Base-by-base conservation (phyloP, 225 moss, liverwort and hornwort genomes). In the Lunularia cruciata region DNA sequence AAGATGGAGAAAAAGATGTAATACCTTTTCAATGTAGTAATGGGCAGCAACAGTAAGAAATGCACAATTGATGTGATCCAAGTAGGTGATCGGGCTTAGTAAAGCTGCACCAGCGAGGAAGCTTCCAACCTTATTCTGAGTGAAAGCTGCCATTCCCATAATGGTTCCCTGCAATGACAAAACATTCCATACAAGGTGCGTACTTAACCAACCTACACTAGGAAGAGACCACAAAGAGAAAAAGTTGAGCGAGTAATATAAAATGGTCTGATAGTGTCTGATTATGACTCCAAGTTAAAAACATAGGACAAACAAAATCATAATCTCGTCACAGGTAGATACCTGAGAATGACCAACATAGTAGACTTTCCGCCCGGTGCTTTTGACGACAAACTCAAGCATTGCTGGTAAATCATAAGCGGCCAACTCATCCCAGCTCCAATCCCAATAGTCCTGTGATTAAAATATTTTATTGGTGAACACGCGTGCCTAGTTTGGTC, bases 101-200 rank as follows among this genome's bases (percentile, higher is more conserved):
- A 98, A 61, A 7, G 89, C 98, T n/a, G 91, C 93, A 6, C 79
- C 98, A 27, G 85, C 85, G 51, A 98, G 48, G 73, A 86, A 84
- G 6, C 85, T 71, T 37, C 77, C 72, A 15, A 93, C 83, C 8
- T 25, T 73, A 25, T 84, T 77, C 61, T 93, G 87, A 13, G 87
- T 75, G 34, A 93, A 91, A 8, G 98, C 84, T 58, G 98, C 98
- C 48, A 98, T 65, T 23, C 86, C 98, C 62, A 93, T 86, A n/a
- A 98, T 93, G 20, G 98, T 98, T 31, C 98, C 98, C 92, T 96
- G 84, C 63, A n/a, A n/a, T n/a, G n/a, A n/a, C n/a, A n/a, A n/a
- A n/a, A n/a, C n/a, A n/a, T n/a, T n/a, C n/a, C n/a, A n/a, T n/a
- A n/a, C n/a, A n/a, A n/a, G n/a, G n/a, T n/a, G n/a, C n/a, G n/a